Base-by-base conservation (phyloP, 2,329 filamentous ascomycete species). In the Alternaria ethzedia region DNA sequence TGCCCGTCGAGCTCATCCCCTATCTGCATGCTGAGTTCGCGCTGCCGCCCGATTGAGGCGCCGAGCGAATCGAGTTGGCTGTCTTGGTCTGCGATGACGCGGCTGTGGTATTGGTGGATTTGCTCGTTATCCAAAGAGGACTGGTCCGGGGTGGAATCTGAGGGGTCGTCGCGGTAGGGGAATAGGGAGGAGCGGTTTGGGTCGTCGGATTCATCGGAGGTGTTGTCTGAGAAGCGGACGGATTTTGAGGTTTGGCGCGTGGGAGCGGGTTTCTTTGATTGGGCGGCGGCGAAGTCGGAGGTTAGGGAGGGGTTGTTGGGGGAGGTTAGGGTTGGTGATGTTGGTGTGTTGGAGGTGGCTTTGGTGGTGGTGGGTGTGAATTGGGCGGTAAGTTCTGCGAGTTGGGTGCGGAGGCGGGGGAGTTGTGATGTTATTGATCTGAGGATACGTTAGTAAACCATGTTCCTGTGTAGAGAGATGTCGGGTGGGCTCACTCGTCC, bases 1-100 rank as follows among this genome's bases (percentile, higher is more conserved):
- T 99, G 96, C 70, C 89, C 91, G 73, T 98, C 96, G 36, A 99
- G 86, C 84, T 99, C 96, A 78, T 97, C 92, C 28, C 96, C 95
- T 74, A 99, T 98, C 83, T 96, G 93, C 83, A 97, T 96, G 77
- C 91, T 94, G 65, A 99, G 85, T 82, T 98, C 93, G 54, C 96
- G 86, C 83, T 98, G 96, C 43, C 96, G 88, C 5, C 92, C 88
- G 70, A 99, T 97, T 61, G 89, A 93, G 74, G 89, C 88, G n/a
- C 94, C 93, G 5, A 99, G 84, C 10, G 87, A 86, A 78, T 98
- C 95, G n/a, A 99, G 86, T 79, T 97, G 94, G 69, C 92, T 91
- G 77, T 99, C 96, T 81, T 99, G 96, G 66, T 97, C 90, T n/a
- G 87, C 86, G 41, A 99, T 84, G 25, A 97, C 89, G 66, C 89